phyloP scores from a whole-genome alignment of 202 grass and related monocot genomes.

The Dendrocalamus latiflorus region DNA sequence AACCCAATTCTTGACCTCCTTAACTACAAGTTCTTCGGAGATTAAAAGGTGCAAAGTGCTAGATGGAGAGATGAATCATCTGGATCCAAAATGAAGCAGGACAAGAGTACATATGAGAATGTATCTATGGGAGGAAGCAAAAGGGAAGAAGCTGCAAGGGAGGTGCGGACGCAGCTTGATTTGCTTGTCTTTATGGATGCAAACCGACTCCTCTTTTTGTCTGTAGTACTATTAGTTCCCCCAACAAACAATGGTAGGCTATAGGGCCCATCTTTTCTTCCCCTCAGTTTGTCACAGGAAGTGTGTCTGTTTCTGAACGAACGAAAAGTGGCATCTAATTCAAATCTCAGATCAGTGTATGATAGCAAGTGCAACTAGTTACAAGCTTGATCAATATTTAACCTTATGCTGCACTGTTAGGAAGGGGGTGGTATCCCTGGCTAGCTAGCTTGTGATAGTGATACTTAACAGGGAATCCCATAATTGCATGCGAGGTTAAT shows the following conservation, averaged over 20 bases:
- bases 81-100: neutral
- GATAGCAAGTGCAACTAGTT: conserved; percentile 11
- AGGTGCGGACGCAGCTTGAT: conserved; percentile 14
- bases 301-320: neutral
- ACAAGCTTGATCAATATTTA: conserved; percentile 20
- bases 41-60: conserved; percentile 12
- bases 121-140: neutral
- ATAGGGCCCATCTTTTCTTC: conserved; percentile 7
- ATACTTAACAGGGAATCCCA: neutral
- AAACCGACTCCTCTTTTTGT: neutral
- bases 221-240: neutral
- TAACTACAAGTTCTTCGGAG: neutral
- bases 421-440: neutral
- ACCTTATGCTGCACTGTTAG: neutral
- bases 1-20: neutral
- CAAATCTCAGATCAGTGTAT: conserved; percentile 20
- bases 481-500: neutral
- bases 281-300: neutral
- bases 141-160: conserved; percentile 13
- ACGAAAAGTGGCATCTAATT: conserved; percentile 4
- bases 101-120: conserved; percentile 4
- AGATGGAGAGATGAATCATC: conserved; percentile 5
- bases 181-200: conserved; percentile 37
- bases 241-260: neutral
- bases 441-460: neutral